phyloP scores from a whole-genome alignment of 2,329 filamentous ascomycete species.

The Penicillium nordicum region DNA sequence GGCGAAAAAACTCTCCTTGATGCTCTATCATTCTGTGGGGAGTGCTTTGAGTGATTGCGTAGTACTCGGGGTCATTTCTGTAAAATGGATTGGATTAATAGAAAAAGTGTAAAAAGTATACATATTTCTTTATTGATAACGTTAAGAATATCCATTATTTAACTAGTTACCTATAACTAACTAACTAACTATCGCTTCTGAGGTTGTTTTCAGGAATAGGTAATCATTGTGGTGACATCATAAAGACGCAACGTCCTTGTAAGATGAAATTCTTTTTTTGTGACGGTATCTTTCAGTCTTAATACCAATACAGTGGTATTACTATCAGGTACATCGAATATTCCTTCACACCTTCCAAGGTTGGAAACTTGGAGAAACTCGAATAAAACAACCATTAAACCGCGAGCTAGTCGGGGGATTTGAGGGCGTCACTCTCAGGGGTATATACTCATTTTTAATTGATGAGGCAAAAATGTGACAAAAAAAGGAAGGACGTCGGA shows the following conservation, averaged over 20 bases:
- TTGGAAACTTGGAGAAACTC: background rate
- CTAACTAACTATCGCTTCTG: too few species aligned
- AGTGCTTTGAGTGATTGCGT: slow-evolving; percentile 6
- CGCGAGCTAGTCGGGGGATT: slow-evolving; percentile 1
- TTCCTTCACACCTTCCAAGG: background rate
- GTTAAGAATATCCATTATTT: background rate
- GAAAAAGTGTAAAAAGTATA: background rate
- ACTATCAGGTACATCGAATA: background rate
- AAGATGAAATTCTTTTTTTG: background rate
- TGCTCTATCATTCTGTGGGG: slow-evolving; percentile 12
- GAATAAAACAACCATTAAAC: background rate
- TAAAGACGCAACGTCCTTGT: slow-evolving; percentile 12
- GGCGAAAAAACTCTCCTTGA: background rate
- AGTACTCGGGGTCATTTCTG: background rate
- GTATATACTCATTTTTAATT: slow-evolving; percentile 1
- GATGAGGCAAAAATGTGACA: background rate
- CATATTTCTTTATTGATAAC: background rate
- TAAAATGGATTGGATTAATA: background rate
- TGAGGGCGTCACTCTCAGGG: background rate
- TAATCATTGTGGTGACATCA: slow-evolving; percentile 21
- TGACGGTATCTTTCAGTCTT: slow-evolving; percentile 1
- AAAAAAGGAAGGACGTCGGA: background rate
- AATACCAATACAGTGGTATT: background rate
- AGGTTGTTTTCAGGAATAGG: background rate
- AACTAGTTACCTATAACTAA: too few species aligned